Conservation (phyloP, 176 grass and related monocot species). For the Hordeum marinum region DNA sequence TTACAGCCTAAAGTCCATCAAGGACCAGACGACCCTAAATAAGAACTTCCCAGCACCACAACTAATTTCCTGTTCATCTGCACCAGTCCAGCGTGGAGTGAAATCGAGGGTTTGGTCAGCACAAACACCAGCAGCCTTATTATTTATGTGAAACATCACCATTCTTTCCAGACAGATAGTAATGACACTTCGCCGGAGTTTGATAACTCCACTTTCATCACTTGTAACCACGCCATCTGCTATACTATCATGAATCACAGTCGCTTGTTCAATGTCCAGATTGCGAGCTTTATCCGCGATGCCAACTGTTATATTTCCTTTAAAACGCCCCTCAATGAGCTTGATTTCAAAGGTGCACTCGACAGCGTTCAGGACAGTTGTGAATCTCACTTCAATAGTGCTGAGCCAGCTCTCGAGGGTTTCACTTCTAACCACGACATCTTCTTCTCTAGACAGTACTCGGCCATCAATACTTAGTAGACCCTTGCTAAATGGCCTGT, state of each 20-base stretch:
- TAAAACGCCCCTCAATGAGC: background rate
- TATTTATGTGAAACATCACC: background rate
- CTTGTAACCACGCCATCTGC: too few species aligned
- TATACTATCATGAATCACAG: too few species aligned
- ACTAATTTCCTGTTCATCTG: background rate
- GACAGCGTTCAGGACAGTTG: background rate
- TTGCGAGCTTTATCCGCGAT: too few species aligned
- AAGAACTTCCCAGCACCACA: background rate
- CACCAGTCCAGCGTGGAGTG: background rate
- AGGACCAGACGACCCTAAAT: background rate
- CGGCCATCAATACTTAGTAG: background rate
- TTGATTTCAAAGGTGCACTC: background rate
- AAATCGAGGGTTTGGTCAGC: background rate
- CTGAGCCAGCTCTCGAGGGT: background rate
- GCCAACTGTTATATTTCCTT: too few species aligned
- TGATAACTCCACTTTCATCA: too few species aligned
- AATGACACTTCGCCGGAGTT: too few species aligned
- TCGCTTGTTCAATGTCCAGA: too few species aligned
- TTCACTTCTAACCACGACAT: background rate
- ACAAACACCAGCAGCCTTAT: background rate
- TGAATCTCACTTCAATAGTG: background rate
- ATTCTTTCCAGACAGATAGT: too few species aligned
- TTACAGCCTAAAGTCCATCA: background rate
- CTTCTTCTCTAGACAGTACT: background rate
- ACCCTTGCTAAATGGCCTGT: background rate